Evolutionary conservation across 2,329 filamentous ascomycete species (phyloP).

Genomic region (Dothiorella sarmentorum): DNA sequence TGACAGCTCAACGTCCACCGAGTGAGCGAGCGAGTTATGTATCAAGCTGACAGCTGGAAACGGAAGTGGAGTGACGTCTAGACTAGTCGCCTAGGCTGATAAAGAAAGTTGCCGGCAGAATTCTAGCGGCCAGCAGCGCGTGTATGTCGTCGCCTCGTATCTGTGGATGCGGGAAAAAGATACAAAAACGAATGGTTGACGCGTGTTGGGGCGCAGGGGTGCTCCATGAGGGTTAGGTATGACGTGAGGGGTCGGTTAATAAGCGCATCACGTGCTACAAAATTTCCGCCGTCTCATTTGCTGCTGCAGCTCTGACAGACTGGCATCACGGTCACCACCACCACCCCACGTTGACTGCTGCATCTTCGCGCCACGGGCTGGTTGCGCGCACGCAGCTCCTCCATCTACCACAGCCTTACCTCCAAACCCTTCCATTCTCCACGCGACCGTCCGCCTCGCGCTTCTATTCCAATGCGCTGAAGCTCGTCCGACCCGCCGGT

Average conservation of each 20-base stretch:
- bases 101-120: background rate
- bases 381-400: conserved; percentile 7
- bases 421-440: background rate
- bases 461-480: conserved; percentile 11
- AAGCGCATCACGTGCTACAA: conserved; percentile 1
- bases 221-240: too few relatives aligned
- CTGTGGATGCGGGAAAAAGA: background rate
- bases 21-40: background rate
- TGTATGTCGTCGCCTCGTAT: background rate
- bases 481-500: conserved; percentile 4
- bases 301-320: conserved; percentile 10
- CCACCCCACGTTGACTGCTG: background rate
- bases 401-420: background rate
- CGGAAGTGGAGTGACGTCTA: conserved; percentile 10
- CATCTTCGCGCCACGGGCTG: conserved; percentile 9
- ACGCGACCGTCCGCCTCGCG: background rate
- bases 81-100: conserved; percentile 9
- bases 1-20: background rate
- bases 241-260: conserved; percentile 1
- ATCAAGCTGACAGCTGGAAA: background rate
- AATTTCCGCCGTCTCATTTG: conserved; percentile 16
- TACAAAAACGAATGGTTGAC: background rate
- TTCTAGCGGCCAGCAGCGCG: background rate
- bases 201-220: background rate
- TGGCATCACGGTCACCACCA: conserved; percentile 1